Evolutionary conservation across 768 basidiomycete species (phyloP), one percentile per base, ranked within the genome.

Genomic region (Suillus plorans): DNA sequence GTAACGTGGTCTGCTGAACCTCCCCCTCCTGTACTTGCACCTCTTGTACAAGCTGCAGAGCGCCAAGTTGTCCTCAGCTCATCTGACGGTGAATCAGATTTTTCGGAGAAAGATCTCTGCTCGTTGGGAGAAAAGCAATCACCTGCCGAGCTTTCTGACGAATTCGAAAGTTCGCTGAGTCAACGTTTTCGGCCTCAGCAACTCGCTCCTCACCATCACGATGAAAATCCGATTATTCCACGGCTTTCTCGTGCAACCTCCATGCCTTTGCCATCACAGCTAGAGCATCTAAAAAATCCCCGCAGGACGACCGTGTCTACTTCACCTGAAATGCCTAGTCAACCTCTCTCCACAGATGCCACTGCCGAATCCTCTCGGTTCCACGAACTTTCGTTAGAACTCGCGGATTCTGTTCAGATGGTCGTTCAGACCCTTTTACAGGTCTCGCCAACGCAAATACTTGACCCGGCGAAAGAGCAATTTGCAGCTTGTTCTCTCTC

Each of bases 401-500:
- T 97, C 16, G 94, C 96, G 14, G 96, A 97, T 76, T 89, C 90
- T 13, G 86, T 95, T 14, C 95, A 97, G 79, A 86, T 91, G 80
- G 87, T 93, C 64, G 90, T 97, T 45, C 94, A 97, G 74, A 96
- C 93, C 2, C 85, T 98, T 69, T 84, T 97, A 3, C 94, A 96
- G 71, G 82, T 97, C 67, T 92, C 92, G 0, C 95, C 95, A 4
- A 86, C 91, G 0, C 96, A 98, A 76, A 80, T 97, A 22, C 84
- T 97, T 55, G 95, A 97, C 73, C 87, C 92, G n/a, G 89, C 91
- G 3, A 96, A 92, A 75, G 95, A 98, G 72, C 95, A 95, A 73
- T 91, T 95, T 72, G 91, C 95, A 2, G 90, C 93, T 31, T 97
- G 93, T 74, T 86, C 94, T 2, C 77, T 98, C 31, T 89, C 92